phyloP scores from a whole-genome alignment of 148 eudicot genomes.

The Amaranthus hypochondriacus region DNA sequence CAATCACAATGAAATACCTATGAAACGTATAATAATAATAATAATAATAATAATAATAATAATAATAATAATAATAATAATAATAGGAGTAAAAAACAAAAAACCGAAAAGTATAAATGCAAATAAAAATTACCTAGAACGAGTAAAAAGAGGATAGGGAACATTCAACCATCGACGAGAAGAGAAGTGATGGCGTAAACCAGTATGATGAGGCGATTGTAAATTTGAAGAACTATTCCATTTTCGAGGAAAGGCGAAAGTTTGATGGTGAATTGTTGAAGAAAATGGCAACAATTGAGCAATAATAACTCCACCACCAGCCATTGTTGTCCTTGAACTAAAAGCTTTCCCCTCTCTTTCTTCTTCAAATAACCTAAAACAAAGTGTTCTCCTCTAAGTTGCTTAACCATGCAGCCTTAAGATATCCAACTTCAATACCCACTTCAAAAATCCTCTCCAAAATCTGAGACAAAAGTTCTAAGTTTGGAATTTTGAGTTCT shows the following conservation, averaged over 20 bases:
- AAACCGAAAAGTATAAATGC: background rate
- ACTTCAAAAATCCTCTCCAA: background rate
- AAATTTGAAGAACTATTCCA: slow-evolving; percentile 19
- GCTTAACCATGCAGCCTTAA: slow-evolving; percentile 40
- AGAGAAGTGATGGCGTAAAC: slow-evolving; percentile 33
- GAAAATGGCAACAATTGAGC: slow-evolving; percentile 40
- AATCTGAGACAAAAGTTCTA: background rate
- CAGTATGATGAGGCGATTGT: slow-evolving; percentile 28
- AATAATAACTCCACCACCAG: slow-evolving; percentile 35
- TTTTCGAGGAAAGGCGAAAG: slow-evolving; percentile 17
- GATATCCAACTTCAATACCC: slow-evolving; percentile 2
- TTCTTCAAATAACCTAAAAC: slow-evolving; percentile 36
- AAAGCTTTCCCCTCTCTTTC: slow-evolving; percentile 31
- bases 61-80: background rate
- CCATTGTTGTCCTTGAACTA: slow-evolving; percentile 17
- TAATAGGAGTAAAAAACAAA: background rate
- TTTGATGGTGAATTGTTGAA: slow-evolving; percentile 1
- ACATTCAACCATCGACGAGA: slow-evolving; percentile 38
- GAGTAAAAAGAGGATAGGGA: slow-evolving; percentile 16
- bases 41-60: background rate
- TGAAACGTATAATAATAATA: background rate
- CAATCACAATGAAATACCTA: background rate
- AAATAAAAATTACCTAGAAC: slow-evolving; percentile 30
- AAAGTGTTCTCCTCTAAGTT: slow-evolving; percentile 22
- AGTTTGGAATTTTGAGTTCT: slow-evolving; percentile 10